Evolutionary conservation across 768 basidiomycete species (phyloP).

Genomic region (Lactifluus volemus): DNA sequence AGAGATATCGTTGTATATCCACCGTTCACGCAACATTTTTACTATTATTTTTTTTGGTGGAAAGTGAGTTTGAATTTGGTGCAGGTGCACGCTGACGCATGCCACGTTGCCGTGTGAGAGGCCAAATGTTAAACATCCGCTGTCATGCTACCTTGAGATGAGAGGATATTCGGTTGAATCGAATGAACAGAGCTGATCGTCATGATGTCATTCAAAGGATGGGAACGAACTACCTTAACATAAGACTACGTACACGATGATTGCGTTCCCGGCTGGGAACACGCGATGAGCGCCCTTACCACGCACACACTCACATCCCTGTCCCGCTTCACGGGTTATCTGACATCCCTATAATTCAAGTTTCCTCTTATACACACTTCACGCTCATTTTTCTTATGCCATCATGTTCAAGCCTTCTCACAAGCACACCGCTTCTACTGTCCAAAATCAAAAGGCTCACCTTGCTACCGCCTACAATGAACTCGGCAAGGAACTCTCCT

Average conservation of each 20-base stretch:
- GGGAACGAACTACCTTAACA: not conserved
- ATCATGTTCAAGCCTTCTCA: slow-evolving; percentile 21
- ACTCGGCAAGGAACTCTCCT: slow-evolving; percentile 92
- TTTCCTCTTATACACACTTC: not conserved
- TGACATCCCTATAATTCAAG: slow-evolving; percentile 16
- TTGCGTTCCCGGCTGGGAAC: not conserved
- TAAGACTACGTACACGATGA: not conserved
- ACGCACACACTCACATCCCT: slow-evolving; percentile 1
- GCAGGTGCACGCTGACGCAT: not conserved
- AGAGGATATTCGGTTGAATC: not conserved
- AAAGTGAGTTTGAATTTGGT: not conserved
- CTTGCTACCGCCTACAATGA: slow-evolving; percentile 96
- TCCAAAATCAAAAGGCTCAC: slow-evolving; percentile 69
- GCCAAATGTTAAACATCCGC: not conserved
- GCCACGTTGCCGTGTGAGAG: too few species aligned
- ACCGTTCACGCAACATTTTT: not conserved
- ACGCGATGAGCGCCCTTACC: slow-evolving; percentile 4
- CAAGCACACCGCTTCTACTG: slow-evolving; percentile 26
- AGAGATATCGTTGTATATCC: not conserved
- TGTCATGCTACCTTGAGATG: not conserved
- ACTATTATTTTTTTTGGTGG: not conserved
- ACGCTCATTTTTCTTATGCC: slow-evolving; percentile 18
- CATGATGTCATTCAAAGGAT: not conserved
- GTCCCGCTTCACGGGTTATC: slow-evolving; percentile 5
- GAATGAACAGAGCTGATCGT: not conserved